Evolutionary conservation across 129 eudicot species (phyloP).

Genomic region (Flaveria trinervia): DNA sequence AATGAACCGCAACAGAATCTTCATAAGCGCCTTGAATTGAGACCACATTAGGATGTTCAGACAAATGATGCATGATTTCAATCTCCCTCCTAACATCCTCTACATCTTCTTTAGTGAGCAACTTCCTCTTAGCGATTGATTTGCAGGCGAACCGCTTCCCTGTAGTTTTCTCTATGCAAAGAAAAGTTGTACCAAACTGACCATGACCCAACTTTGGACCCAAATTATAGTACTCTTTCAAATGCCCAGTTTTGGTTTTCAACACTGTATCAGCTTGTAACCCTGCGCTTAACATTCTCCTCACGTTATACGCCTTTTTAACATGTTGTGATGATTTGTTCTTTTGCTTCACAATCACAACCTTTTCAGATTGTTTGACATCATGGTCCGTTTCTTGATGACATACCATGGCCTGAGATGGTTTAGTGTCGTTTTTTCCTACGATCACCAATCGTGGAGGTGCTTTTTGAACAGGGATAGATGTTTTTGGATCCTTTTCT

Average conservation of each 20-base stretch:
- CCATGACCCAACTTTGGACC: conserved; percentile 85
- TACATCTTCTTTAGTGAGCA: conserved; percentile 66
- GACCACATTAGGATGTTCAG: conserved; percentile 65
- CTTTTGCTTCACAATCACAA: conserved; percentile 39
- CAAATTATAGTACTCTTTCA: conserved; percentile 67
- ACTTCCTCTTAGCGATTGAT: conserved; percentile 75
- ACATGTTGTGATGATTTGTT: conserved; percentile 29
- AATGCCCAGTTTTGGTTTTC: conserved; percentile 67
- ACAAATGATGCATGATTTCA: conserved; percentile 85
- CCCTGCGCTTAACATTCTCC: conserved; percentile 74
- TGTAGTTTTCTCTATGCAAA: conserved; percentile 63
- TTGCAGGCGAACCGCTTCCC: conserved; percentile 78
- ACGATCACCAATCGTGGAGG: conserved; percentile 61
- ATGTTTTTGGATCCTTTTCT: conserved; percentile 24
- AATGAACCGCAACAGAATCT: conserved; percentile 82
- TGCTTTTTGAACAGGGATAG: conserved; percentile 32
- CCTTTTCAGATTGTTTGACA: conserved; percentile 29
- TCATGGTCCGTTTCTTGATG: conserved; percentile 23
- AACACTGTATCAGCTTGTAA: conserved; percentile 64
- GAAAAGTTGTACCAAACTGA: conserved; percentile 88
- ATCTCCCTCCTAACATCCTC: conserved; percentile 85
- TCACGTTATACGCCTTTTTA: conserved; percentile 47
- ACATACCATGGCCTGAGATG: conserved; percentile 12
- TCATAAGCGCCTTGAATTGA: conserved; percentile 81
- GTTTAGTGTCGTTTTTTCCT: conserved; percentile 35